Evolutionary conservation across 306 rosid genomes (phyloP), one percentile per base, ranked within the genome.

Genomic region (Castanea crenata): DNA sequence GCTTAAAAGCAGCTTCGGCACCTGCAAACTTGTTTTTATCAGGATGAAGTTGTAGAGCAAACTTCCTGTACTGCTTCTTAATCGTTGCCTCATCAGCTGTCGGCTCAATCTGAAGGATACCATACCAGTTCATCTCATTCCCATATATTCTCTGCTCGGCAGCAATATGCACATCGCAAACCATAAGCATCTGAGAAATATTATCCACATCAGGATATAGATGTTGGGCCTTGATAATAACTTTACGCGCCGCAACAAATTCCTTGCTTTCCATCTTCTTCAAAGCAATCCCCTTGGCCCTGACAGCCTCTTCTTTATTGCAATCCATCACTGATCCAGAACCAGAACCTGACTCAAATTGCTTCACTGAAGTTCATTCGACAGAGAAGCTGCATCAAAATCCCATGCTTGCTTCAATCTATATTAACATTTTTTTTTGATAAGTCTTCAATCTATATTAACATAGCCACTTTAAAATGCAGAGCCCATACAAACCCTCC

Each of bases 1-100:
- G 87, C 94, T 91, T 93, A 81, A 95, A 95, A 71, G 98, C 99
- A 83, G 97, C 92, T 84, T 95, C 98, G 32, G 98, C 98, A 76
- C 99, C 99, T 19, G 91, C 35, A 83, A 89, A 95, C 74, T 93
- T 93, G 88, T 95, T 95, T 87, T 95, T 95, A 85, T 95, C 99
- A 19, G 99, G 99, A 88, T 95, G 99, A 73, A 95, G 98, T 79
- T 81, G 94, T 63, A 95, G 97, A 52, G 99, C 99, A 70, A 88
- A 86, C 87, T 93, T 95, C 87, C 86, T 92, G 82, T 87, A 95
- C 55, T 95, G 99, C 83, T 90, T 95, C 90, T 86, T 91, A 76
- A 95, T 91, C 65, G 79, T 86, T 56, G 85, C 80, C 74, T 95
- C 99, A 86, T 92, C 68, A 46, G 92, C 94, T 9, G 83, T 84